Evolutionary conservation across 2,329 filamentous ascomycete genomes (phyloP), one percentile per base, ranked within the genome.

Genomic region (Phialophora chinensis): DNA sequence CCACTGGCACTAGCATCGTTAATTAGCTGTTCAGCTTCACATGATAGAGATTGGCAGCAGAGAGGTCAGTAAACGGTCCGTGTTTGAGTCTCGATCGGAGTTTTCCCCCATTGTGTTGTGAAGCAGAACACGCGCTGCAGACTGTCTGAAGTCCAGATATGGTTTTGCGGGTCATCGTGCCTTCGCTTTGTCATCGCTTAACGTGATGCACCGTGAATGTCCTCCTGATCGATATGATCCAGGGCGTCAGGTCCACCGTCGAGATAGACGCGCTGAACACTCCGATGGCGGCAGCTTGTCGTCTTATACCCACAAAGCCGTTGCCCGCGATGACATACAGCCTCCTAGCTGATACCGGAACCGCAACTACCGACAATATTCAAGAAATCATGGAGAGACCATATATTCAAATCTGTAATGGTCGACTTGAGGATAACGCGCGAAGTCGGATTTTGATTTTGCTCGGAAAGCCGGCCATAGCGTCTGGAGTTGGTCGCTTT

Each of bases 91-190:
- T 20, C 38, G n/a, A 8, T n/a, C 38, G n/a, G 17, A 44, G 14
- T n/a, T 44, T 44, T n/a, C 1, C n/a, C n/a, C n/a, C 38, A n/a
- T 44, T 44, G 38, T 8, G 6, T 17, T 44, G 17, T n/a, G 17
- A 44, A 44, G 38, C 38, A 44, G 38, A 44, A 44, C 38, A 44
- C 38, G 38, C 38, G 38, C 38, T 44, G 38, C 38, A 44, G 17
- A 44, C 17, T 44, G 17, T n/a, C 38, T 44, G 38, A 44, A n/a
- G 38, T 44, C 17, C 17, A 44, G 38, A 44, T 44, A 44, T 44
- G 3, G 1, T 44, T 44, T 44, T 44, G 38, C 38, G 38, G 38
- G 38, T 44, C 38, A n/a, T 8, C 5, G 17, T n/a, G 38, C 4
- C 38, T 44, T 44, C 38, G 38, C 38, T n/a, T 44, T 44, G 38